Evolutionary conservation across 1,284 basidiomycete genomes (phyloP), one percentile per base, ranked within the genome.

Genomic region (Tilletia indica): DNA sequence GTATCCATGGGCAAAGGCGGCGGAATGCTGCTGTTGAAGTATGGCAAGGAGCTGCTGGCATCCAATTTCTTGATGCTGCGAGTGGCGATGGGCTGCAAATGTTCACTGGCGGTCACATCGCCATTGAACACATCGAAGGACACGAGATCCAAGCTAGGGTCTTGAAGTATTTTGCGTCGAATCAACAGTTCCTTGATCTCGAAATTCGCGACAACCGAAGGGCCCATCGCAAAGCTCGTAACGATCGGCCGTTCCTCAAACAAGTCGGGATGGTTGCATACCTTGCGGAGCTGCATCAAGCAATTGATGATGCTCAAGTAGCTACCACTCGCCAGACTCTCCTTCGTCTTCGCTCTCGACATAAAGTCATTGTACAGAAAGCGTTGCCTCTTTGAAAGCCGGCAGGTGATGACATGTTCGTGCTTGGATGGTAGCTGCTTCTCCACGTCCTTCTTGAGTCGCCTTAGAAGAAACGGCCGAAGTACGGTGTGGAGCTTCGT

Each of bases 291-390:
- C 83, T 98, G 96, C 95, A 98, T 98, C 72, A 98, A 88, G 73
- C 96, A 93, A 84, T 98, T 98, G 85, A 95, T 94, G 73, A 98
- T 94, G 68, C 87, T 87, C 71, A 89, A 85, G 78, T 88, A 89
- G 71, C 94, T 94, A 2, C 95, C 96, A 4, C 92, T 93, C 19
- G 91, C 88, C 67, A 98, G 88, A 16, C 93, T 93, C 78, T 93
- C 91, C 54, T 90, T 89, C 1, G 96, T 98, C 73, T 93, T 91
- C 0, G 93, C 90, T 38, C 96, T 89, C 4, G 91, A 89, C 94
- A 99, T 97, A 86, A 97, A 98, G 84, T 98, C 96, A 87, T 99
- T 96, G 85, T 99, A 99, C 8, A 99, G 88, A 84, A 93, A 96
- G 5, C 95, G 91, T 80, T 99, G 96, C 1, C 96, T 90, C 83